A percentile compares a stretch with the other conserved stretches of the same genome.
phyloP scores from a whole-genome alignment of 768 basidiomycete species.

The Polyporus arcularius region DNA sequence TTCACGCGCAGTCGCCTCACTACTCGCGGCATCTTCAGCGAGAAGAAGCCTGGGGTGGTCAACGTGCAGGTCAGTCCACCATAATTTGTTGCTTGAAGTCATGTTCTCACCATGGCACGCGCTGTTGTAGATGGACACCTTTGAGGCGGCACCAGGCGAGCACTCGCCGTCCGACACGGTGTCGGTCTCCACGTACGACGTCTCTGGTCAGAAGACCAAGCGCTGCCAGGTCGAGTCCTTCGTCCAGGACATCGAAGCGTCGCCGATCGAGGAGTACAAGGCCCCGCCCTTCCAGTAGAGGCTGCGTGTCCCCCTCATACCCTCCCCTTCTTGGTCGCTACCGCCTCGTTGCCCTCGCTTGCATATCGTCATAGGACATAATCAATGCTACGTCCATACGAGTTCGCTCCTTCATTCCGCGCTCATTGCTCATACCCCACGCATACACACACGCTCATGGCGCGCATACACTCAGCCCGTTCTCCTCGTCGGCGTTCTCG shows the following conservation, averaged over 20 bases:
- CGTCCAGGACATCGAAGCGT: conserved; percentile 44
- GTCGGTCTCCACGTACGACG: conserved; percentile 54
- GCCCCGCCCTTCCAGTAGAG: conserved; percentile 35
- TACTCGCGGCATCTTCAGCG: conserved; percentile 25
- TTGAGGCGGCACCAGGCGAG: conserved; percentile 32
- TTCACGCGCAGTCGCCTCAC: conserved; percentile 50
- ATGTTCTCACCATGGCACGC: neutral
- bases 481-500: too few species aligned
- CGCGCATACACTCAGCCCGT: too few species aligned
- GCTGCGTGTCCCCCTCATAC: neutral
- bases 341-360: neutral
- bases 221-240: too few species aligned
- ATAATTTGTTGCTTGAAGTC: neutral
- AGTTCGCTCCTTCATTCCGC: too few species aligned
- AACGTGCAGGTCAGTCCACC: conserved; percentile 51
- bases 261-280: conserved; percentile 65
- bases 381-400: neutral
- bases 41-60: conserved; percentile 48
- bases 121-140: conserved; percentile 61
- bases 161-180: conserved; percentile 17
- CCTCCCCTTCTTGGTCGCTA: neutral
- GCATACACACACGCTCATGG: too few species aligned
- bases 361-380: neutral
- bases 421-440: too few species aligned
- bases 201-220: conserved; percentile 45